phyloP scores from a whole-genome alignment of 192 early-diverging fungal genomes.

The Cetraspora pellucida region DNA sequence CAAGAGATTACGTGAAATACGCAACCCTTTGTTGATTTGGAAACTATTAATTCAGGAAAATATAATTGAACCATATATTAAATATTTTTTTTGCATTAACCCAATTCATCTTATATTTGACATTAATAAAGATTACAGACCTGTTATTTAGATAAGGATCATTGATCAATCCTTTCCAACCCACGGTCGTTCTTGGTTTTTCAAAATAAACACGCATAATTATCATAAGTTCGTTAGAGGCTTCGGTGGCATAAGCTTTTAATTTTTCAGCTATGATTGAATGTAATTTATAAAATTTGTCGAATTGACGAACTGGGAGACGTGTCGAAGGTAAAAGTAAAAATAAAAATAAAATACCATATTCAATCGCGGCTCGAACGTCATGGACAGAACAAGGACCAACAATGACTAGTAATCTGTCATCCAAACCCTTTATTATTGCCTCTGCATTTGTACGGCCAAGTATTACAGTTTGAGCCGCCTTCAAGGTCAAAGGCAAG shows the following conservation, averaged over 20 bases:
- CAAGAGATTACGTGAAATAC: conserved; percentile 70
- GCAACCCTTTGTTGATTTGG: conserved; percentile 83
- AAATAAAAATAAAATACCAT: conserved; percentile 48
- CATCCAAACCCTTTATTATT: conserved; percentile 73
- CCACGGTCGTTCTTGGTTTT: conserved; percentile 82
- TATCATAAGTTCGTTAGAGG: conserved; percentile 66
- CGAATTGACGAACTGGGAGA: background rate
- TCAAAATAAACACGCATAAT: conserved; percentile 89
- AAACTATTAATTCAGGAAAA: conserved; percentile 44
- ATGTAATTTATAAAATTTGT: background rate
- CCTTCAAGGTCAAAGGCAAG: conserved; percentile 72
- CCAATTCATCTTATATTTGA: background rate
- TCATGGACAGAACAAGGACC: conserved; percentile 89
- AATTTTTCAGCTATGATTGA: conserved; percentile 54
- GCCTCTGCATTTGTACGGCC: conserved; percentile 65
- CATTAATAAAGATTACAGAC: conserved; percentile 22
- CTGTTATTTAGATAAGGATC: conserved; percentile 73
- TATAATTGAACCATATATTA: background rate
- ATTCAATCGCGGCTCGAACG: conserved; percentile 75
- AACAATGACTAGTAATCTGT: conserved; percentile 80
- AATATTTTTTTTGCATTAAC: background rate
- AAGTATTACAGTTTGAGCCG: conserved; percentile 72
- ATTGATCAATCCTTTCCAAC: conserved; percentile 95
- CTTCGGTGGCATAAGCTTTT: conserved; percentile 58
- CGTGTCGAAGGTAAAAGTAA: background rate